A percentile compares a stretch with the other conserved stretches of the same genome.
Evolutionary conservation across 495 filamentous ascomycete species (phyloP).

Genomic region (Tuber microsphaerosporum): DNA sequence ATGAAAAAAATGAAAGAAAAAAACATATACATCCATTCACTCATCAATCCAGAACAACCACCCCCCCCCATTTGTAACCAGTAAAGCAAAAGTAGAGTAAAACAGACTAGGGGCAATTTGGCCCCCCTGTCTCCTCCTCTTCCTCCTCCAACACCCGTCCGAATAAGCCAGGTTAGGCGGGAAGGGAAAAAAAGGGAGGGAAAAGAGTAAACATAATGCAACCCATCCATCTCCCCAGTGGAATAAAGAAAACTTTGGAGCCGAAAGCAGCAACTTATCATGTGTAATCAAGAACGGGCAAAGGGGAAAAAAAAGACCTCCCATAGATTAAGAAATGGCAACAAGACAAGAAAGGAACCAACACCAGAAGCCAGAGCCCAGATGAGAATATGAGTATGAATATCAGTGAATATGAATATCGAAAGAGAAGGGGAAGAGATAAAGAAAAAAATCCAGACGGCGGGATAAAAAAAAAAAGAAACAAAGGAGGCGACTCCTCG

Average conservation of each 20-base stretch:
- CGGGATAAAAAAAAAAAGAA: not conserved
- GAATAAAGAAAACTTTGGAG: not conserved
- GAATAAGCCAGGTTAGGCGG: not conserved
- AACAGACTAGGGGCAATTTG: not conserved
- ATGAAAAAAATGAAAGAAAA: not conserved
- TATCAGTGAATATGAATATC: constrained; percentile 15
- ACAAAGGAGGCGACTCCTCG: not conserved
- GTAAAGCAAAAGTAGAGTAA: not conserved
- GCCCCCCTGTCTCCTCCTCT: not conserved
- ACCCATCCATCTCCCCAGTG: not conserved
- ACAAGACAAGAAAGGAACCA: not conserved
- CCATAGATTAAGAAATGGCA: not conserved
- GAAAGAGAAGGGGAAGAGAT: not conserved
- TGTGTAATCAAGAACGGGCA: constrained; percentile 5
- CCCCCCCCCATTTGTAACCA: not conserved
- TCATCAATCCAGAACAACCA: not conserved
- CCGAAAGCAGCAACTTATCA: not conserved
- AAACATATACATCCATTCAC: not conserved
- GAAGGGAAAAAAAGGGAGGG: not conserved
- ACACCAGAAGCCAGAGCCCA: constrained; percentile 2
- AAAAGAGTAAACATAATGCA: not conserved
- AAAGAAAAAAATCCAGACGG: not conserved
- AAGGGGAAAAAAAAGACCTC: constrained; percentile 20
- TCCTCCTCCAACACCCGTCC: not conserved
- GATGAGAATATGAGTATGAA: constrained; percentile 10